phyloP scores from a whole-genome alignment of 345 rosid genomes.

The Gossypium anomalum region DNA sequence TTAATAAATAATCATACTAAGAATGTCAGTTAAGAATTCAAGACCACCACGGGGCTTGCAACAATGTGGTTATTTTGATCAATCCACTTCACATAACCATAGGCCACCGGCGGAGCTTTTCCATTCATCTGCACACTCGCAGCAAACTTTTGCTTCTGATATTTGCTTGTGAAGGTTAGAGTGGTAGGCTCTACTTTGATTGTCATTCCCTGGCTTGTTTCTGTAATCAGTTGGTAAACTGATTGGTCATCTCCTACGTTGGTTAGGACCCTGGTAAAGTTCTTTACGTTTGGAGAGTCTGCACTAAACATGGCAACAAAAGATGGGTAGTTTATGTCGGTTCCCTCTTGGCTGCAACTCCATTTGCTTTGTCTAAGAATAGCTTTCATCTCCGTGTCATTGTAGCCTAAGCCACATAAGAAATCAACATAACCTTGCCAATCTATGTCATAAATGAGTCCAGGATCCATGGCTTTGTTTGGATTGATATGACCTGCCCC shows the following conservation, averaged over 20 bases:
- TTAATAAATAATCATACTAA: background rate
- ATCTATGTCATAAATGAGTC: slow-evolving; percentile 39
- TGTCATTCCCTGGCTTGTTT: background rate
- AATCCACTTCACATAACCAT: background rate
- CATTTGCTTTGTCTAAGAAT: slow-evolving; percentile 3
- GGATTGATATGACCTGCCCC: slow-evolving; percentile 48
- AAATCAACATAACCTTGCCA: background rate
- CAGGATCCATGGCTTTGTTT: slow-evolving; percentile 38
- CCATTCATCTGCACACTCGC: background rate
- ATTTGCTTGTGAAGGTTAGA: background rate
- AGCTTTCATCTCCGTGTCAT: background rate
- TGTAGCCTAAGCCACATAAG: background rate
- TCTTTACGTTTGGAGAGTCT: background rate
- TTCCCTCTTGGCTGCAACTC: background rate
- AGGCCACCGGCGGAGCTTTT: background rate
- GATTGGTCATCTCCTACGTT: slow-evolving; percentile 14
- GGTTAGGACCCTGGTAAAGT: background rate
- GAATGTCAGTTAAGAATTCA: background rate
- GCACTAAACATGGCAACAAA: background rate
- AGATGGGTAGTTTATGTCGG: background rate
- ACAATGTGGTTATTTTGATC: background rate
- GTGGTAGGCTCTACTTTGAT: background rate
- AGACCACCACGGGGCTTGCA: slow-evolving; percentile 6
- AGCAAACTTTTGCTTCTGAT: background rate
- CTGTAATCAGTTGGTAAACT: background rate